Evolutionary conservation across 2,329 filamentous ascomycete species (phyloP), one percentile per base, ranked within the genome.

Genomic region (Cladobotryum mycophilum): DNA sequence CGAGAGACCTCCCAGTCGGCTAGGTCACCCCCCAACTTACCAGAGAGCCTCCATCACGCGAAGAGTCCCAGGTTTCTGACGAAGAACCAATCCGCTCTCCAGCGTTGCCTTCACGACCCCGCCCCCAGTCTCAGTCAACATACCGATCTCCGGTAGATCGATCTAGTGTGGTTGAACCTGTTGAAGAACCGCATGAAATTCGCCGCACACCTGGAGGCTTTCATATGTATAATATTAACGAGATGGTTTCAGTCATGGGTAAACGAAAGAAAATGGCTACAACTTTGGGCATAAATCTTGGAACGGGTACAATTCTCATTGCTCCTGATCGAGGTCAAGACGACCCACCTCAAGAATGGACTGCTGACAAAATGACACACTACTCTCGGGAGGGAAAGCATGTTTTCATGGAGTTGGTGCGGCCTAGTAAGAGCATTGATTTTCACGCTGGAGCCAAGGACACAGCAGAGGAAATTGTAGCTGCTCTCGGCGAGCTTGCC

Each of bases 321-420:
- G 88, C 90, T 0, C 91, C 92, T 0, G 92, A 95, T 64, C 89
- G 87, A 64, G 78, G 84, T 45, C 79, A 84, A 55, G 89, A 96
- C 65, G 91, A 89, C 1, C 86, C 88, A 3, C 84, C 88, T 53
- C 85, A 95, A 64, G 91, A 95, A 68, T 99, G 93, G 93, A 86
- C 85, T 1, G 92, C 90, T 1, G 91, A 97, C 41, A 93, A 88
- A 66, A 86, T 99, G 78, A 90, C 87, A n/a, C 89, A 96, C 68
- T 97, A 97, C 68, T 96, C 91, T 18, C 89, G 95, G 52, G 93
- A 99, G 72, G 93, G 92, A 35, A 99, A 99, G 65, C 93, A 97
- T 68, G 88, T 99, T 13, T 99, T 99, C 64, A 77, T 99, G 66
- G 93, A 99, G 67, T 76, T 99, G 43, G 85, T 96, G 47, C 79